phyloP scores from a whole-genome alignment of 352 stramenopile genomes.

The Globisporangium perplexum region DNA sequence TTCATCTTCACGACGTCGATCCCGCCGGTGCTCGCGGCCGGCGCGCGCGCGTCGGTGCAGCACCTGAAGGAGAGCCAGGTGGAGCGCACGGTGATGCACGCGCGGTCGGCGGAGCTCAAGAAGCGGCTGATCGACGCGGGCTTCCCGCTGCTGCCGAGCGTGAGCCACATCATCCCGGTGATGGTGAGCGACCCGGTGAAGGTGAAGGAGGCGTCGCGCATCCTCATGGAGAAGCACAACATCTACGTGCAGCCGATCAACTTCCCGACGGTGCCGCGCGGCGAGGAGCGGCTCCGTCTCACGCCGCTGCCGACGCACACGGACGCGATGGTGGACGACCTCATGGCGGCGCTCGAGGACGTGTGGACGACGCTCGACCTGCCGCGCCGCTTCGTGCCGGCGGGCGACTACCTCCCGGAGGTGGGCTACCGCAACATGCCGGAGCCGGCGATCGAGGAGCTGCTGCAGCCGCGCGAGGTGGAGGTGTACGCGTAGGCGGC shows the following conservation, averaged over 20 bases:
- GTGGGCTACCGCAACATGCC: constrained; percentile 74
- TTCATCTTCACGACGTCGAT: constrained; percentile 93
- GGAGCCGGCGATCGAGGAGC: constrained; percentile 34
- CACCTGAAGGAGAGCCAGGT: constrained; percentile 83
- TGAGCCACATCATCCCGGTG: constrained; percentile 88
- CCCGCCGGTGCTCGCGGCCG: constrained; percentile 79
- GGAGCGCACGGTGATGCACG: constrained; percentile 80
- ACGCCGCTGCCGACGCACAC: constrained; percentile 86
- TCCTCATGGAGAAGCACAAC: constrained; percentile 88
- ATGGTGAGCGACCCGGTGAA: constrained; percentile 87
- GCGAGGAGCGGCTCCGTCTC: constrained; percentile 86
- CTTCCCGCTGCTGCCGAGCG: constrained; percentile 81
- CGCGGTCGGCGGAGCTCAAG: constrained; percentile 81
- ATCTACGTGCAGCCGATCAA: constrained; percentile 93
- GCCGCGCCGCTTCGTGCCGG: constrained; percentile 49
- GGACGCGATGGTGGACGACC: constrained; percentile 82
- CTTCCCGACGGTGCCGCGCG: constrained; percentile 86
- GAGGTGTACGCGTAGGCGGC: constrained; percentile 40
- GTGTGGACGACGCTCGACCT: constrained; percentile 86
- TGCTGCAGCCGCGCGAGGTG: constrained; percentile 27
- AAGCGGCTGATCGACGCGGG: constrained; percentile 72
- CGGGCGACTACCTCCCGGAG: constrained; percentile 71
- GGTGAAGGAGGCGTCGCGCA: constrained; percentile 83
- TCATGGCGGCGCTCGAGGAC: constrained; percentile 76
- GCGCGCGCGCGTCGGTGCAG: constrained; percentile 68